A percentile compares a stretch with the other conserved stretches of the same genome.
phyloP scores from a whole-genome alignment of 345 rosid species.

The Camelina laxa region DNA sequence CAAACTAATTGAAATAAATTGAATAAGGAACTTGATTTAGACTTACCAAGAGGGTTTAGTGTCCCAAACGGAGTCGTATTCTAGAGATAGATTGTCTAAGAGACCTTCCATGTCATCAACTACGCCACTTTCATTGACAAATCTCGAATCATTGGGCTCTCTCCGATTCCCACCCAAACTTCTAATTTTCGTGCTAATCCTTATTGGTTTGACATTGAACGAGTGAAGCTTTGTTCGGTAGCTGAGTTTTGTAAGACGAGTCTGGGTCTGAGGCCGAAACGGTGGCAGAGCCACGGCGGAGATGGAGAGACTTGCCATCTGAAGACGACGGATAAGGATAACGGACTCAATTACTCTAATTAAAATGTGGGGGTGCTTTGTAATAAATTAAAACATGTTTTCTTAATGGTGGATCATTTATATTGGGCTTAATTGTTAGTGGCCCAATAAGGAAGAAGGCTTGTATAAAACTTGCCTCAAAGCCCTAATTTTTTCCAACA shows the following conservation, averaged over 20 bases:
- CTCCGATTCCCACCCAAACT: slow-evolving; percentile 51
- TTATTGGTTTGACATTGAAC: slow-evolving; percentile 20
- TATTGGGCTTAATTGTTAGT: slow-evolving; percentile 3
- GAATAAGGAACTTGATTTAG: not conserved
- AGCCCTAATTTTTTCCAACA: slow-evolving; percentile 20
- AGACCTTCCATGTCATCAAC: slow-evolving; percentile 90
- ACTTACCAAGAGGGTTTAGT: slow-evolving; percentile 87
- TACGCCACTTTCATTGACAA: slow-evolving; percentile 68
- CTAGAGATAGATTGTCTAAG: slow-evolving; percentile 84
- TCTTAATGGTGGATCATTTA: not conserved
- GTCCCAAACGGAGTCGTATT: slow-evolving; percentile 99
- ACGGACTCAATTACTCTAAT: slow-evolving; percentile 34
- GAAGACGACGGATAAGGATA: slow-evolving; percentile 33
- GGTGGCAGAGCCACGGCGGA: slow-evolving; percentile 35
- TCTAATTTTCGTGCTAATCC: slow-evolving; percentile 39
- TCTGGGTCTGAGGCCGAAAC: slow-evolving; percentile 22
- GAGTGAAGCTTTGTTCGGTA: slow-evolving; percentile 12
- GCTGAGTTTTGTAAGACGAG: slow-evolving; percentile 3
- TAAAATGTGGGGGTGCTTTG: slow-evolving; percentile 32
- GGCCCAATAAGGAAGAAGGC: slow-evolving; percentile 11
- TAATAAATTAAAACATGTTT: not conserved
- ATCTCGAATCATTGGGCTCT: slow-evolving; percentile 55
- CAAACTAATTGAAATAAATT: not conserved
- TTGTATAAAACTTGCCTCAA: not conserved
- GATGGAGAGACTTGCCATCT: slow-evolving; percentile 41